Evolutionary conservation across 305 asterid genomes (phyloP).

Genomic region (Fraxinus platypoda): DNA sequence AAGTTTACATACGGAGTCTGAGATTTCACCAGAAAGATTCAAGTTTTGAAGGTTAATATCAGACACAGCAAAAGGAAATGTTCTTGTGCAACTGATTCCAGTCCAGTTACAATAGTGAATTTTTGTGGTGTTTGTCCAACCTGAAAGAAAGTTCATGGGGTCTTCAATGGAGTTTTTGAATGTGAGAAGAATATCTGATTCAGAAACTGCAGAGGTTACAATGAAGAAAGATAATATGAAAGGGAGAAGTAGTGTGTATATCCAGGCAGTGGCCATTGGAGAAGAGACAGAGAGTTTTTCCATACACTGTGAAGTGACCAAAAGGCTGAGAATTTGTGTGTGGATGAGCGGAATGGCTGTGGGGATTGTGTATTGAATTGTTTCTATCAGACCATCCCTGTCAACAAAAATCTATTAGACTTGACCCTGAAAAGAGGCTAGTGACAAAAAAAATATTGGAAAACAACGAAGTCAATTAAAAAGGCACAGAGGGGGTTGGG

Average conservation of each 20-base stretch:
- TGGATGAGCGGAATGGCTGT: neutral
- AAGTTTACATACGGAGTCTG: slow-evolving; percentile 60
- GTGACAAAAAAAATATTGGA: neutral
- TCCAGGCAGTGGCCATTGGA: slow-evolving; percentile 54
- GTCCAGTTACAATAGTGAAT: slow-evolving; percentile 76
- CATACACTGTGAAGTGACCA: neutral
- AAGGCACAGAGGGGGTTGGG: neutral
- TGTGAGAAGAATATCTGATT: slow-evolving; percentile 60
- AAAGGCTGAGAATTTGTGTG: neutral
- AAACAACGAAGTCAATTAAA: neutral
- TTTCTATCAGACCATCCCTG: neutral
- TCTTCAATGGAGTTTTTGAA: slow-evolving; percentile 74
- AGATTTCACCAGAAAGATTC: slow-evolving; percentile 83
- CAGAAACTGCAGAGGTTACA: slow-evolving; percentile 40
- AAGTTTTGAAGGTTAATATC: slow-evolving; percentile 54
- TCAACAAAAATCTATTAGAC: neutral
- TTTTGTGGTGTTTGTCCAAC: slow-evolving; percentile 58
- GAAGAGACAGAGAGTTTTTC: neutral
- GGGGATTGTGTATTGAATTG: neutral
- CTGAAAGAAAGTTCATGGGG: slow-evolving; percentile 50
- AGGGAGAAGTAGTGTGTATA: slow-evolving; percentile 34
- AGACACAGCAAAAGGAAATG: slow-evolving; percentile 37
- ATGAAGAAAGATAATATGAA: slow-evolving; percentile 39
- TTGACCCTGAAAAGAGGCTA: neutral
- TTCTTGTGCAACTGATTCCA: slow-evolving; percentile 62